Evolutionary conservation across 1,284 basidiomycete genomes (phyloP), one percentile per base, ranked within the genome.

Genomic region (Salmacisia buchloeana): DNA sequence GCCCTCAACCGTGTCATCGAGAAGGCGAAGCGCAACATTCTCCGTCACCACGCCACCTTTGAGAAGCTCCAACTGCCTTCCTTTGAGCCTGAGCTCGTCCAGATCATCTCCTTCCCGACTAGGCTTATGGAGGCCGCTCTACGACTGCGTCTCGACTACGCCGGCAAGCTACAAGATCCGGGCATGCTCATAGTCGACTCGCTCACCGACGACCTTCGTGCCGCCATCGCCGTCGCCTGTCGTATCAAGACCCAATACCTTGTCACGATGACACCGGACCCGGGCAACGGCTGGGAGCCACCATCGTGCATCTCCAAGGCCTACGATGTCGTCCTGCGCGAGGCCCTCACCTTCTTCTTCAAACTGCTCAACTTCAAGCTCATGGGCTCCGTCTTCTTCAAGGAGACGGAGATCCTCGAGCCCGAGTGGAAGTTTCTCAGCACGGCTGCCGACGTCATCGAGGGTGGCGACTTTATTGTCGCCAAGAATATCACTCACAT

Each of bases 361-460:
- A 89, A 87, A 75, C 83, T 99, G 35, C 87, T 98, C 33, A 91
- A 96, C 72, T 92, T 89, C 88, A 96, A 97, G 80, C 85, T 99
- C 60, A 94, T 94, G 81, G 91, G 90, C 67, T 90, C 90, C n/a
- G 90, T 94, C 60, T 91, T 94, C 81, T 96, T 97, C 83, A 94
- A 96, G 75, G 94, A 98, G 83, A 97, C 94, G 0, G 96, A 98
- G 77, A 88, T 97, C 27, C 85, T 98, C 34, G 96, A 99, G 79
- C 89, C 89, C 25, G 94, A 98, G 74, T 97, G 94, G 91, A 88
- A 89, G 45, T 96, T 96, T 46, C 88, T 98, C 80, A 92, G 91
- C 73, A 91, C 92, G 76, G 92, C 97, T 46, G 92, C 92, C 60
- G 84, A 93, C 78, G 90, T 89, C 41, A 89, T 94, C 25, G 85